Evolutionary conservation across 257 asterid species (phyloP).

Genomic region (Cordia subcordata): DNA sequence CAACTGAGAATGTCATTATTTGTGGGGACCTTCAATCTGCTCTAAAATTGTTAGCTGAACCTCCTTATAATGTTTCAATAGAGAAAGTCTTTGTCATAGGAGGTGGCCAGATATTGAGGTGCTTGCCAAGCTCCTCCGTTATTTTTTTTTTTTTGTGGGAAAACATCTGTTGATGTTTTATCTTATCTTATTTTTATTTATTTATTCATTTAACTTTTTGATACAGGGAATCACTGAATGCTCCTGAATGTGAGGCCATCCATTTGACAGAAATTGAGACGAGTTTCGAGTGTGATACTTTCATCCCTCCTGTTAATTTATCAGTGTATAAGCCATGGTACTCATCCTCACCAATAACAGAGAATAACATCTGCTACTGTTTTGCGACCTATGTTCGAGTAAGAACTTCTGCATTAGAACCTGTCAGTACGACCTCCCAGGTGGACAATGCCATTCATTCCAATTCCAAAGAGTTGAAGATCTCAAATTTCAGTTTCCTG

Average conservation of each 20-base stretch:
- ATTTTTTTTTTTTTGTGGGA: neutral
- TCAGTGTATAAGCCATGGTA: constrained; percentile 68
- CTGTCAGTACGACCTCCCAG: constrained; percentile 11
- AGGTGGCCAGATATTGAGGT: constrained; percentile 77
- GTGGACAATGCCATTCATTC: constrained; percentile 17
- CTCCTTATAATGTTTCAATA: constrained; percentile 38
- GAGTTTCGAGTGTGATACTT: constrained; percentile 54
- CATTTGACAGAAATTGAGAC: constrained; percentile 65
- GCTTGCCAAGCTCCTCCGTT: neutral
- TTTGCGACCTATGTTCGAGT: constrained; percentile 58
- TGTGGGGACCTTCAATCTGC: constrained; percentile 52
- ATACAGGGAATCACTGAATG: constrained; percentile 68
- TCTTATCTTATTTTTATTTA: no score
- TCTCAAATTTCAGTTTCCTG: constrained; percentile 48
- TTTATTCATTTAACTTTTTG: no score
- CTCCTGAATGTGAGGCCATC: constrained; percentile 71
- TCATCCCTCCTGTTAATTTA: constrained; percentile 58
- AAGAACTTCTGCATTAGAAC: constrained; percentile 16
- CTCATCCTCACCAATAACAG: constrained; percentile 49
- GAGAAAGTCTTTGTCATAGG: constrained; percentile 72
- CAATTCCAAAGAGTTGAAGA: constrained; percentile 23
- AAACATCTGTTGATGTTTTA: constrained; percentile 3
- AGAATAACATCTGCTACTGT: constrained; percentile 43
- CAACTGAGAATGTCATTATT: constrained; percentile 38
- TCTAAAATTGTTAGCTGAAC: constrained; percentile 47